Conservation (phyloP, 345 rosid species). For the Aegle marmelos region DNA sequence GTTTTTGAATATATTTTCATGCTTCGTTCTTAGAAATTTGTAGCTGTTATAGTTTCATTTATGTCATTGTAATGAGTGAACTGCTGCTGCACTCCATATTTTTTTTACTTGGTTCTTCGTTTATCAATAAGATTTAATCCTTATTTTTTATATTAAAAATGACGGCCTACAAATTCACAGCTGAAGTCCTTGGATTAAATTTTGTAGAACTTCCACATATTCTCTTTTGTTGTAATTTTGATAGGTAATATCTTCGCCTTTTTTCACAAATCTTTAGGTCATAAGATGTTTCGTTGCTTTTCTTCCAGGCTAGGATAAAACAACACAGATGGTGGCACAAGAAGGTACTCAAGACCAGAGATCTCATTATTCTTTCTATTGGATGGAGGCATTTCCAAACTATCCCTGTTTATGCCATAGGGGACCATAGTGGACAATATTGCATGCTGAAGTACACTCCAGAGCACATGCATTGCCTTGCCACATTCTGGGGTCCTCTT, state of each 20-base stretch:
- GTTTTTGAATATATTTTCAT: background rate
- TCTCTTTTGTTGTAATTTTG: background rate
- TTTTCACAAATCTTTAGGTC: background rate
- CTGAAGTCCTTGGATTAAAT: background rate
- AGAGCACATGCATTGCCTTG: conserved; percentile 93
- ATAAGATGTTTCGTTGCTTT: background rate
- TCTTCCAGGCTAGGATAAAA: conserved; percentile 70
- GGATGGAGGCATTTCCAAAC: conserved; percentile 98
- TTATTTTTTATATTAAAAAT: background rate
- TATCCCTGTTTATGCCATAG: conserved; percentile 76
- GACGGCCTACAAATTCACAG: background rate
- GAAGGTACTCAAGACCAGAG: conserved; percentile 82
- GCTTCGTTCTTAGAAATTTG: background rate
- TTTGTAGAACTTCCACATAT: background rate
- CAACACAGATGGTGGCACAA: conserved; percentile 81
- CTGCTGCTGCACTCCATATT: background rate
- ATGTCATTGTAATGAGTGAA: background rate
- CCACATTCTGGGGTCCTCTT: conserved; percentile 96
- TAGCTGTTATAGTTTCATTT: background rate
- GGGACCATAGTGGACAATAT: conserved; percentile 80
- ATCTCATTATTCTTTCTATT: conserved; percentile 80
- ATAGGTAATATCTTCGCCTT: background rate
- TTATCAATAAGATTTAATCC: background rate
- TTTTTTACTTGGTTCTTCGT: background rate
- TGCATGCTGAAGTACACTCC: conserved; percentile 97